Base-by-base conservation (phyloP, 2,329 filamentous ascomycete genomes). In the Arthrinium phaeospermum region DNA sequence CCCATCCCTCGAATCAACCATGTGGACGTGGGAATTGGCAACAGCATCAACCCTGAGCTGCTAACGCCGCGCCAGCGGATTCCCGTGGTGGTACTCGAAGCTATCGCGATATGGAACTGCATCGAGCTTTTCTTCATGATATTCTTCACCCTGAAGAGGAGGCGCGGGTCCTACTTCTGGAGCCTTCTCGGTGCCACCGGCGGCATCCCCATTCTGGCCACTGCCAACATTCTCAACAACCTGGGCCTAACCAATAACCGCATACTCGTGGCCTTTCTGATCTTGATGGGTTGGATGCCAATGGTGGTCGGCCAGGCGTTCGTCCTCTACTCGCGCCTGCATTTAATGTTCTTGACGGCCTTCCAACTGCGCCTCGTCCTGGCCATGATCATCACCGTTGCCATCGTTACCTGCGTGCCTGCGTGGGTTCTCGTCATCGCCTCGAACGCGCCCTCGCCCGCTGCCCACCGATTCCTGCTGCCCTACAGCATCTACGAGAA, bases 261-360 rank as follows among this genome's bases (percentile, higher is more conserved):
- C 45, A 34, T 76, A 16, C 75, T 74, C 16, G 74, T 75, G 70
- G 45, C 73, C 45, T 68, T 74, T 4, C 16, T 74, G 49, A 71
- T 83, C 71, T 70, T 78, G 49, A 73, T 91, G 71, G 90, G 88
- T 14, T 88, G 90, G 87, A 88, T 86, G 78, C 76, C 81, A 5
- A 89, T 91, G 84, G 86, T 91, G 12, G 87, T 87, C 22, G 90
- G 90, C 4, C 87, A 90, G 76, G 85, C 86, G 0, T 75, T 89
- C 22, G 88, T 91, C 6, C 81, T 91, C 3, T 91, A 88, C 79
- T 91, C 90, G 68, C 85, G 90, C 30, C 84, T 91, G 13, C 87
- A 92, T 76, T 82, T 92, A 19, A 85, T 92, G 37, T 84, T 90
- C 19, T 84, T 83, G 12, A 85, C 88, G 81, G 71, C 84, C 3